Evolutionary conservation across 305 asterid genomes (phyloP).

Genomic region (Fraxinus sp.): DNA sequence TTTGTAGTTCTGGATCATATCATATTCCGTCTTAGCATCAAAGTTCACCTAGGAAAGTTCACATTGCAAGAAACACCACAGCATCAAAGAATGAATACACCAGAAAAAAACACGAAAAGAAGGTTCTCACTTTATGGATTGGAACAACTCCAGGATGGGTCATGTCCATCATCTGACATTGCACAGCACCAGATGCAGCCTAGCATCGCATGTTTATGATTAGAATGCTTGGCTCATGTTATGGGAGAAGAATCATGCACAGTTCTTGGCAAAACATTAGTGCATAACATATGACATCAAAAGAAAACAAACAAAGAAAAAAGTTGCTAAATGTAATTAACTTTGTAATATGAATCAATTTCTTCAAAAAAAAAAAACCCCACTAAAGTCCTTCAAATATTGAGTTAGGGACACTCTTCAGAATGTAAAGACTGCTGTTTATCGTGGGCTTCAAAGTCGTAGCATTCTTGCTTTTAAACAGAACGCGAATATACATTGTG

Average conservation of each 20-base stretch:
- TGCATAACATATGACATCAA: background rate
- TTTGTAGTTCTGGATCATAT: slow-evolving; percentile 91
- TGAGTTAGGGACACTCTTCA: background rate
- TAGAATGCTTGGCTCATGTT: slow-evolving; percentile 3
- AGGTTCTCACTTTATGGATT: slow-evolving; percentile 72
- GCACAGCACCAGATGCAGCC: slow-evolving; percentile 95
- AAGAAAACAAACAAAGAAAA: background rate
- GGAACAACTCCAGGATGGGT: slow-evolving; percentile 86
- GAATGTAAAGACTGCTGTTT: background rate
- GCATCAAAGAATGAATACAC: background rate
- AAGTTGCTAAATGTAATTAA: background rate
- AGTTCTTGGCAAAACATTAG: background rate
- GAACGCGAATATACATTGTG: background rate
- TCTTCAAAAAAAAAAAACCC: background rate
- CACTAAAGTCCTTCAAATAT: background rate
- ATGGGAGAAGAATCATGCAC: background rate
- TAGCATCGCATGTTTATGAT: slow-evolving; percentile 20
- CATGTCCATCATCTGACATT: slow-evolving; percentile 93
- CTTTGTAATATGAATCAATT: background rate
- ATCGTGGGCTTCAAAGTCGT: background rate
- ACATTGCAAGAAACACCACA: slow-evolving; percentile 25
- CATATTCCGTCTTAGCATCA: slow-evolving; percentile 83
- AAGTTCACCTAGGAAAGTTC: slow-evolving; percentile 64
- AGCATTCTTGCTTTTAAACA: background rate
- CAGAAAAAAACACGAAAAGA: slow-evolving; percentile 2